Conservation (phyloP, 2,329 filamentous ascomycete species). For the Apiospora hydei region DNA sequence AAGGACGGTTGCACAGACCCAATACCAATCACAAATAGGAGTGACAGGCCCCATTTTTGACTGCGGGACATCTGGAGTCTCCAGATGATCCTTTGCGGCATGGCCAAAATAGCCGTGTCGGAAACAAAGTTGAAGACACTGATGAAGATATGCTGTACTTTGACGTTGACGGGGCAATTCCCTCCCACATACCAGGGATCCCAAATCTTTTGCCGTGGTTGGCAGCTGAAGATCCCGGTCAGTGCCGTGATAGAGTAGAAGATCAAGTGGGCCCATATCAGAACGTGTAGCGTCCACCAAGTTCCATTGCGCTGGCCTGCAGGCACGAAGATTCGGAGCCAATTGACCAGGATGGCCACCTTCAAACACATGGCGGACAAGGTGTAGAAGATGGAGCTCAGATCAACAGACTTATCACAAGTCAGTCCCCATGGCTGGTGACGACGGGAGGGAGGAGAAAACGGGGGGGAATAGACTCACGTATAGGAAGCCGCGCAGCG, state of each 20-base stretch:
- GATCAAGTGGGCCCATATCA: conserved; percentile 22
- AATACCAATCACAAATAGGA: not conserved
- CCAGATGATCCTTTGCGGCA: not conserved
- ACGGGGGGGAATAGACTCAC: too few species aligned
- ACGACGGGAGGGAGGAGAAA: too few species aligned
- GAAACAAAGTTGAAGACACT: not conserved
- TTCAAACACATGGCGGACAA: conserved; percentile 23
- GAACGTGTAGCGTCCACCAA: conserved; percentile 25
- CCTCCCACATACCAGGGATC: conserved; percentile 12
- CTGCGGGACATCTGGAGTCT: not conserved
- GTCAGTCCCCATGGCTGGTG: too few species aligned
- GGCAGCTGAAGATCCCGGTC: conserved; percentile 19
- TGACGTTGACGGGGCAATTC: conserved; percentile 6
- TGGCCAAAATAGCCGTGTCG: not conserved
- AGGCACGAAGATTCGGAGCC: conserved; percentile 28
- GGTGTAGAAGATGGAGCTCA: not conserved
- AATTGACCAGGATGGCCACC: conserved; percentile 27
- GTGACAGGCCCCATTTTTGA: not conserved
- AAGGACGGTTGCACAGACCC: not conserved
- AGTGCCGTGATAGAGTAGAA: conserved; percentile 9
- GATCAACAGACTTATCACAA: too few species aligned
- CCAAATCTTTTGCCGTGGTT: conserved; percentile 23
- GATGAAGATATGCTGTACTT: not conserved
- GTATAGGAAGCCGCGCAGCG: not conserved
- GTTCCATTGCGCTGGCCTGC: conserved; percentile 22